phyloP scores from a whole-genome alignment of 1,284 basidiomycete genomes.

The Mycosarcoma mackinlayi region DNA sequence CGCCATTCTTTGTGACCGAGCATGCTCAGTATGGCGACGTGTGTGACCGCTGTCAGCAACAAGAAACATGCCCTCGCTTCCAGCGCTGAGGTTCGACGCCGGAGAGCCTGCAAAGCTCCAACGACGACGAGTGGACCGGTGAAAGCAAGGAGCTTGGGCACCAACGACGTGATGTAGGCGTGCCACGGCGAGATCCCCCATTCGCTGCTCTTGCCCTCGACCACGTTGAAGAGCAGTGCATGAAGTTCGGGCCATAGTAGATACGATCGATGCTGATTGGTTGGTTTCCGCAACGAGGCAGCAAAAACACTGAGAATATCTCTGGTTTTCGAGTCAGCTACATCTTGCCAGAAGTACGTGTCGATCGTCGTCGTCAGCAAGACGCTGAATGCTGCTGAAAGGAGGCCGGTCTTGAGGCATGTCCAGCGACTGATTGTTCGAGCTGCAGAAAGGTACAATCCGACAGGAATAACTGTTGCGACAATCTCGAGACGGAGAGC shows the following conservation, averaged over 20 bases:
- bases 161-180: conserved; percentile 77
- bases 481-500: conserved; percentile 85
- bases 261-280: not conserved
- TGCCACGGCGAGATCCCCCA: conserved; percentile 88
- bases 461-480: conserved; percentile 55
- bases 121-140: conserved; percentile 75
- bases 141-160: conserved; percentile 81
- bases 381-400: conserved; percentile 14
- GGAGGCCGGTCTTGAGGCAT: conserved; percentile 25
- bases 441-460: conserved; percentile 40
- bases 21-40: conserved; percentile 78
- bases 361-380: conserved; percentile 74
- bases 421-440: conserved; percentile 20
- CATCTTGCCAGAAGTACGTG: conserved; percentile 82
- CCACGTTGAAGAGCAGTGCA: conserved; percentile 85
- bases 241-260: conserved; percentile 86
- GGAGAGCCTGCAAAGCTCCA: conserved; percentile 70
- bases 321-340: not conserved
- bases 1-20: conserved; percentile 87
- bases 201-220: conserved; percentile 83
- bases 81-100: not conserved
- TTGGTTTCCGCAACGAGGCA: not conserved
- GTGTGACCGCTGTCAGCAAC: conserved; percentile 69
- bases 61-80: conserved; percentile 25
- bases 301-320: conserved; percentile 2